Base-by-base conservation (phyloP, 352 stramenopile genomes). In the Phytophthora tubulina region DNA sequence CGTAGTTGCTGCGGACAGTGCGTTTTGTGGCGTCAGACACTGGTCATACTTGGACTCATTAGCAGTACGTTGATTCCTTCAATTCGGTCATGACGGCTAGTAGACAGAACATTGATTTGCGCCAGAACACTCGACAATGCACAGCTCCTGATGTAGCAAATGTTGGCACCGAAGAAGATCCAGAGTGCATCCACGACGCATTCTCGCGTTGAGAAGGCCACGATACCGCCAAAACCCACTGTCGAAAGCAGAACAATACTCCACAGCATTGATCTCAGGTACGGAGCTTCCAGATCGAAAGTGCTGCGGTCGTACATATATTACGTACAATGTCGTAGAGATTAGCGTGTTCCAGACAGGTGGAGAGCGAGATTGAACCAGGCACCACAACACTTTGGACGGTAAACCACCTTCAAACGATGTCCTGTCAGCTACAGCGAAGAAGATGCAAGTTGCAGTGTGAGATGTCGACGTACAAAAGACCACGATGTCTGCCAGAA, bases 81-180 rank as follows among this genome's bases (percentile, higher is more conserved):
- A 14, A 85, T 72, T 6, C 80, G 82, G 33, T 91, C 82, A 46
- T 80, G 64, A 0, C 70, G 80, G 30, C 91, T 84, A 1, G 78
- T 72, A 10, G 41, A 33, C 7, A 90, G 33, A 10, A 91, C 86
- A 31, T 72, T 81, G 35, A 89, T 62, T 54, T 93, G 86, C 2
- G 78, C 69, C 1, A 86, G n/a, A 11, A 85, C 82, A 36, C 86
- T 93, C 3, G 86, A 84, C 6, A 93, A 48, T 7, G 86, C 78
- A 33, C 76, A 85, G 21, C 79, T 80, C 11, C 81, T 91, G 45
- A 86, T 89, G 66, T 93, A 93, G 74, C 84, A 92, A 55, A 93
- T 86, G 53, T 90, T 89, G 36, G 86, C 84, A 13, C 84, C 72
- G n/a, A 89, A 58, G 57, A 89, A 92, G 41, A 93, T 93, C 86